A percentile compares a stretch with the other conserved stretches of the same genome.
phyloP scores from a whole-genome alignment of 495 filamentous ascomycete species.

The Jackrogersella minutella region DNA sequence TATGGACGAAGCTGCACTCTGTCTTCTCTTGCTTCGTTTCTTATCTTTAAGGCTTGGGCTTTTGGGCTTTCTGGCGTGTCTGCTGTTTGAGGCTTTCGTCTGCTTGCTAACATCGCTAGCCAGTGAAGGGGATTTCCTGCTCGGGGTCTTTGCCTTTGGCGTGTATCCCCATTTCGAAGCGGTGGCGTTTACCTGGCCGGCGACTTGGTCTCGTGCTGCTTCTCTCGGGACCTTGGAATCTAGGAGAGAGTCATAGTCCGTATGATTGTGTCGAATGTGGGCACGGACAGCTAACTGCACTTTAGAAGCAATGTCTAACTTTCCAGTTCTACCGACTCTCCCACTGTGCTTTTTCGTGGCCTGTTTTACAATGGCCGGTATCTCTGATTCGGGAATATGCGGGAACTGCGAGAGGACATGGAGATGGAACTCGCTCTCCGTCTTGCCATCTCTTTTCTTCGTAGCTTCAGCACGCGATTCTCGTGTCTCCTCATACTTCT shows the following conservation, averaged over 20 bases:
- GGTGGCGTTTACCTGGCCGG: constrained; percentile 28
- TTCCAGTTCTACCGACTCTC: constrained; percentile 48
- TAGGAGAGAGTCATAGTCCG: constrained; percentile 48
- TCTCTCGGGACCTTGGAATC: constrained; percentile 10
- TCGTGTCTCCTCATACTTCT: constrained; percentile 40
- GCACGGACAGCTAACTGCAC: constrained; percentile 48
- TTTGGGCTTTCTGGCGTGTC: background rate
- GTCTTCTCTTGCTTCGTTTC: background rate
- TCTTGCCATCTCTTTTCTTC: constrained; percentile 41
- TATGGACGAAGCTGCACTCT: background rate
- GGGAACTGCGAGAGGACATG: constrained; percentile 44
- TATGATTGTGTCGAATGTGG: constrained; percentile 51
- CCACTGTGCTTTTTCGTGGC: constrained; percentile 45
- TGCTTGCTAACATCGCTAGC: background rate
- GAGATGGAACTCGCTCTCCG: constrained; percentile 39
- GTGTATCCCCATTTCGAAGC: constrained; percentile 9
- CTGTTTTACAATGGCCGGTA: constrained; percentile 39
- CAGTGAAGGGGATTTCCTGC: background rate
- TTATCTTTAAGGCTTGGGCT: background rate
- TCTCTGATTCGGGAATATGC: constrained; percentile 30
- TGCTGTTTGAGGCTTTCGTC: background rate
- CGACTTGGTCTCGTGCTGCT: constrained; percentile 32
- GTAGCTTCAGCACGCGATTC: constrained; percentile 36
- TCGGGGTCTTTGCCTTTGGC: background rate
- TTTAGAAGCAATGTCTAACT: constrained; percentile 40